Evolutionary conservation across 2,329 filamentous ascomycete species (phyloP).

Genomic region (Aspergillus proliferans): DNA sequence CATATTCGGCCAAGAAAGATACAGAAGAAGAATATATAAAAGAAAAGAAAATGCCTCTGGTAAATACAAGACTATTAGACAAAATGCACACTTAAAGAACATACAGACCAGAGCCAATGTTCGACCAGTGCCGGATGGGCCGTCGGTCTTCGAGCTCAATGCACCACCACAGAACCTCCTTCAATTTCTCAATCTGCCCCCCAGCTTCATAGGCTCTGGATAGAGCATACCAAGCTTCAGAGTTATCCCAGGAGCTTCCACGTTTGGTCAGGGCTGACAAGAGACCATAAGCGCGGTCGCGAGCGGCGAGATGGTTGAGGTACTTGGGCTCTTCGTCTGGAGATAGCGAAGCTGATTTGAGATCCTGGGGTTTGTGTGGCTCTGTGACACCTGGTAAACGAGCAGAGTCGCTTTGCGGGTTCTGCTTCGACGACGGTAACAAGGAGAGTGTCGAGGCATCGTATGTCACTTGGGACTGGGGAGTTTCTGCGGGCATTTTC

Average conservation of each 20-base stretch:
- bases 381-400: neutral
- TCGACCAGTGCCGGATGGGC: conserved; percentile 72
- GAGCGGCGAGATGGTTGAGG: conserved; percentile 76
- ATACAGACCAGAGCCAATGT: conserved; percentile 61
- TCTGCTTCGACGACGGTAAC: conserved; percentile 15
- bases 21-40: conserved; percentile 4
- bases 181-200: conserved; percentile 78
- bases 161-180: conserved; percentile 94
- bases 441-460: conserved; percentile 21
- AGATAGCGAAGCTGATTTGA: conserved; percentile 4
- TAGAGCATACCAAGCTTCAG: conserved; percentile 88
- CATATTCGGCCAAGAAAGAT: conserved; percentile 12
- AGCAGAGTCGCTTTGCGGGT: neutral
- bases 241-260: conserved; percentile 80
- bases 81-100: conserved; percentile 42
- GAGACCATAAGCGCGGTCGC: conserved; percentile 81
- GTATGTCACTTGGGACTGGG: conserved; percentile 22
- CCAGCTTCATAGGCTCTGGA: conserved; percentile 83
- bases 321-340: conserved; percentile 56
- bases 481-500: conserved; percentile 35
- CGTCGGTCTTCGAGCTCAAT: conserved; percentile 85
- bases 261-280: conserved; percentile 77
- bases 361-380: neutral
- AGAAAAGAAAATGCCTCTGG: neutral
- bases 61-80: conserved; percentile 2